phyloP scores from a whole-genome alignment of 1,284 basidiomycete genomes.

The Cronartium ribicola region DNA sequence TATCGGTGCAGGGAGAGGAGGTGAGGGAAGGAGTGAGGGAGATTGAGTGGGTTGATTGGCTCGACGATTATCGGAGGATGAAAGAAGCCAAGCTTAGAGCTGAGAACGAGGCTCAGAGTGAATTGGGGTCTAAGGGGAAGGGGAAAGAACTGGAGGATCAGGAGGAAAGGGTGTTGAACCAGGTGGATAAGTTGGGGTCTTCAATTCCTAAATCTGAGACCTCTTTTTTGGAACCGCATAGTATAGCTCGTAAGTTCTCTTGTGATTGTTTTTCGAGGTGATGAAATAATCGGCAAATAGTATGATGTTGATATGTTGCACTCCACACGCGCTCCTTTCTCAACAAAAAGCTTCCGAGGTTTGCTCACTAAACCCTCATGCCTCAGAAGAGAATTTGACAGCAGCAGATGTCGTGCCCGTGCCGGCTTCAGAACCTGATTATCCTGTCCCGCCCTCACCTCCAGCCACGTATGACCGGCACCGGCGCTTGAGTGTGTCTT shows the following conservation, averaged over 20 bases:
- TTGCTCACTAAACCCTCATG: neutral
- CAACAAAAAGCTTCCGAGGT: neutral
- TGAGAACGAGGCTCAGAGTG: slow-evolving; percentile 46
- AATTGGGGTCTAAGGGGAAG: slow-evolving; percentile 37
- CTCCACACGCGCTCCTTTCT: neutral
- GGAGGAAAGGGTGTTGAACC: too few species aligned
- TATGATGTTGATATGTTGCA: too few species aligned
- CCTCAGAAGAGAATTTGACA: neutral
- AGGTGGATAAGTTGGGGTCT: too few species aligned
- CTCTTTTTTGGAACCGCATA: too few species aligned
- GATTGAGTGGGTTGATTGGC: slow-evolving; percentile 61
- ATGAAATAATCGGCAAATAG: too few species aligned
- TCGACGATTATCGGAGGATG: slow-evolving; percentile 59
- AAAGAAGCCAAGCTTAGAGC: slow-evolving; percentile 58
- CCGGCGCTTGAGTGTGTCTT: neutral
- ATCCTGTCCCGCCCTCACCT: slow-evolving; percentile 6
- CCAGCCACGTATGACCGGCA: neutral
- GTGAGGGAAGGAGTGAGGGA: slow-evolving; percentile 47
- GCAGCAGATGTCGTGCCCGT: neutral
- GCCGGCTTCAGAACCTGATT: slow-evolving; percentile 6
- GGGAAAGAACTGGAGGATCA: neutral
- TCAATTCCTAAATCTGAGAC: too few species aligned
- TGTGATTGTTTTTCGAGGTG: neutral
- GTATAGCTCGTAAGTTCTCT: slow-evolving; percentile 1
- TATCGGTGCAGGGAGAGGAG: neutral